A percentile compares a stretch with the other conserved stretches of the same genome.
These are phyloP conservation scores for Chrysosporium queenslandicum DNA, from an alignment of 2,329 filamentous ascomycete genomes.

Conservation along the genomic window DNA sequence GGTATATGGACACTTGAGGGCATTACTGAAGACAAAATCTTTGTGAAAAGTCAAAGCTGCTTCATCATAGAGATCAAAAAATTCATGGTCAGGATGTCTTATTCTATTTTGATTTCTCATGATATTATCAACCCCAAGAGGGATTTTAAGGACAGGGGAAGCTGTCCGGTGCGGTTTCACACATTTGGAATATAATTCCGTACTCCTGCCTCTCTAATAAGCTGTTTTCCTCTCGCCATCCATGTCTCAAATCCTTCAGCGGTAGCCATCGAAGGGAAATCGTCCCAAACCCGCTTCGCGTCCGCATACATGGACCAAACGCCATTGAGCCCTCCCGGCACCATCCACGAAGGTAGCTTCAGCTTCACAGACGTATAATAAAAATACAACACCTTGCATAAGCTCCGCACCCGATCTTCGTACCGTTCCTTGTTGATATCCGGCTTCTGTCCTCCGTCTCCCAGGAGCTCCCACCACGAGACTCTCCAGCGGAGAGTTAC, in stretches of 20 bases:
- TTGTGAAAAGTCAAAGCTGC: too few relatives aligned
- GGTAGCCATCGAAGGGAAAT: constrained; percentile 34
- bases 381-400: constrained; percentile 39
- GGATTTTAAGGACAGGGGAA: not conserved
- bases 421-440: constrained; percentile 29
- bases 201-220: constrained; percentile 32
- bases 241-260: constrained; percentile 33
- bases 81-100: too few relatives aligned
- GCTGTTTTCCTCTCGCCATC: constrained; percentile 32
- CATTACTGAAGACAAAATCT: too few relatives aligned
- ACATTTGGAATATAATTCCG: constrained; percentile 1
- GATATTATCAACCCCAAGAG: not conserved
- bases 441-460: constrained; percentile 32
- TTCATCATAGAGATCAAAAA: too few relatives aligned
- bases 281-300: constrained; percentile 34
- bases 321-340: constrained; percentile 30
- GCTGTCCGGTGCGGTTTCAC: not conserved
- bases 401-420: constrained; percentile 31
- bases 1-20: too few relatives aligned
- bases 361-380: constrained; percentile 38
- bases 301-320: constrained; percentile 36
- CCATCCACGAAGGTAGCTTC: constrained; percentile 34
- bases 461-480: constrained; percentile 38
- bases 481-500: constrained; percentile 38
- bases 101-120: not conserved